These are phyloP conservation scores for Alternaria metachromatica DNA, from an alignment of 2,329 filamentous ascomycete genomes.

Conservation along the genomic window DNA sequence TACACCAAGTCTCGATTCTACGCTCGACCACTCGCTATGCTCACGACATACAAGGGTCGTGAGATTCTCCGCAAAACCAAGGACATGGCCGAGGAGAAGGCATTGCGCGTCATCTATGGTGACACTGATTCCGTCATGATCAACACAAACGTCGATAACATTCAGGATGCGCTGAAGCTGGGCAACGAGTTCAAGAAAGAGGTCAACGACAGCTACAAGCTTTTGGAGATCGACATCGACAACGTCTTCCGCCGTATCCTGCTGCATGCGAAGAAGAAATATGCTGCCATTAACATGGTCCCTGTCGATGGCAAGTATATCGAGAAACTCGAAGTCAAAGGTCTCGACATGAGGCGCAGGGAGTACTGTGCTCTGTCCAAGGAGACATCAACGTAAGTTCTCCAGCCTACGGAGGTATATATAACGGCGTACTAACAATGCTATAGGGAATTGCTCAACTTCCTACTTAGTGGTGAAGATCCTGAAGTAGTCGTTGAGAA, in stretches of 20 bases:
- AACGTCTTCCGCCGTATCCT: slow-evolving; percentile 94
- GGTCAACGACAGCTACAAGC: slow-evolving; percentile 90
- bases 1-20: slow-evolving; percentile 98
- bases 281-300: slow-evolving; percentile 93
- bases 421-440: slow-evolving; percentile 12
- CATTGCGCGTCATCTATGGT: slow-evolving; percentile 95
- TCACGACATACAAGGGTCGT: slow-evolving; percentile 96
- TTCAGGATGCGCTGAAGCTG: slow-evolving; percentile 87
- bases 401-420: not conserved
- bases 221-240: slow-evolving; percentile 97
- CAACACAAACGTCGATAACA: slow-evolving; percentile 95
- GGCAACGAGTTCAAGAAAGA: slow-evolving; percentile 93
- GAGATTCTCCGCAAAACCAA: slow-evolving; percentile 97
- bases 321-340: slow-evolving; percentile 97
- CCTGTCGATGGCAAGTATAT: slow-evolving; percentile 88
- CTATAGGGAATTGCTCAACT: slow-evolving; percentile 77
- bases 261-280: slow-evolving; percentile 98
- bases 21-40: slow-evolving; percentile 88
- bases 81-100: slow-evolving; percentile 88
- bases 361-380: slow-evolving; percentile 97
- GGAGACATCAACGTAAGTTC: slow-evolving; percentile 75
- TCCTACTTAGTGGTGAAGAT: slow-evolving; percentile 93
- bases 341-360: slow-evolving; percentile 95
- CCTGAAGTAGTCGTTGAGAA: slow-evolving; percentile 85
- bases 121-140: slow-evolving; percentile 99